Base-by-base conservation (phyloP, 768 basidiomycete species). In the Boletus barrowsii region DNA sequence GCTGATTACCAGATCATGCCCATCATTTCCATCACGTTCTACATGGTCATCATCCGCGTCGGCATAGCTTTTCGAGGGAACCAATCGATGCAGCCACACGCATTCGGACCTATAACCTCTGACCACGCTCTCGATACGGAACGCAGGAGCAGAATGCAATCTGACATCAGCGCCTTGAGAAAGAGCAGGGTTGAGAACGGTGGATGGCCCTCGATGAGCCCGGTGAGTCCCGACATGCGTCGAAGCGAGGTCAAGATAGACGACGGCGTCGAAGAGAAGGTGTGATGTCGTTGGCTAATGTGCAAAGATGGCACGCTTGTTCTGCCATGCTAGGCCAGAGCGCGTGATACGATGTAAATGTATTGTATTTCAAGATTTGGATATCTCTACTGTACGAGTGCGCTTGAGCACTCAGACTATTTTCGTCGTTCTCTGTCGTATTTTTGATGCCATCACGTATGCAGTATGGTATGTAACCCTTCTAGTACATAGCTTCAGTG, bases 31-130 rank as follows among this genome's bases (percentile, higher is more conserved):
- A 76, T 77, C 62, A 69, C 72, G 5, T 76, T 75, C 62, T 74
- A 73, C 58, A 72, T 76, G 73, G 71, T 76, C 42, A 74, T 75
- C 35, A 66, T 76, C 22, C 76, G 74, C 32, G 62, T 75, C 37
- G 73, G 68, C 0, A 15, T 68, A 32, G 43, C 54, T 18, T 47
- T 37, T 35, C 53, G 42, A 47, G 32, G 35, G 3, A 42, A 17
- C 24, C 47, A 32, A 14, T 7, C 10, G 8, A n/a, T 35, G 10
- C 42, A 30, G 5, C 5, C 15, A 11, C n/a, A 42, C 49, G 22
- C 42, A 6, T 4, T 43, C 11, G 46, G n/a, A 20, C 20, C 32
- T 14, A n/a, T 29, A 0, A 40, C 40, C 1, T 15, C 42, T 3
- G 10, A 2, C 10, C 18, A 36, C 17, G 18, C 24, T 29, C 7